Percentiles rank a stretch among this genome's conserved stretches.
Conservation (phyloP, 768 basidiomycete species). For the Auricularia sp. region DNA sequence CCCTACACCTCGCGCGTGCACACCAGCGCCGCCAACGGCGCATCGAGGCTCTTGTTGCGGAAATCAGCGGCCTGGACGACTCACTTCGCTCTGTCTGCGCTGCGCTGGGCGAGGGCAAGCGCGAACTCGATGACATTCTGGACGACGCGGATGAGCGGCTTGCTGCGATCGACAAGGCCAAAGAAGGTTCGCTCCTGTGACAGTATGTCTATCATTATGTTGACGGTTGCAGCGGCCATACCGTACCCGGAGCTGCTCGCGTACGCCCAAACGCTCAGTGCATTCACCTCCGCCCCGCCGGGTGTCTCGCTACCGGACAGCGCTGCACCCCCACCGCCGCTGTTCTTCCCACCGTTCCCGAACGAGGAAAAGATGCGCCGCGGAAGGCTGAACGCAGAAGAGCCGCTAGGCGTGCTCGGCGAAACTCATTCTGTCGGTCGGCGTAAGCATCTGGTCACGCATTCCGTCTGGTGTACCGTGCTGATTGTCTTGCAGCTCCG, state of each 20-base stretch:
- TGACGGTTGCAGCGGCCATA: constrained; percentile 45
- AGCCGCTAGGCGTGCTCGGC: constrained; percentile 64
- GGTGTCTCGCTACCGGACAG: constrained; percentile 61
- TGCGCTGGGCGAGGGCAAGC: constrained; percentile 54
- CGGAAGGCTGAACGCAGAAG: constrained; percentile 69
- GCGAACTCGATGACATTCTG: constrained; percentile 58
- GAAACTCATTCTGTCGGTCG: constrained; percentile 76
- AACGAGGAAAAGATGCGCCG: constrained; percentile 88
- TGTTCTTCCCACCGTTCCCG: constrained; percentile 86
- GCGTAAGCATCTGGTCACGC: constrained; percentile 33
- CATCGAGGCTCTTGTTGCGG: constrained; percentile 61
- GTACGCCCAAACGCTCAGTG: constrained; percentile 75
- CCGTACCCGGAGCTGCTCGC: constrained; percentile 75
- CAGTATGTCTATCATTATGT: neutral
- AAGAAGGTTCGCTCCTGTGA: constrained; percentile 38
- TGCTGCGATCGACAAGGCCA: constrained; percentile 59
- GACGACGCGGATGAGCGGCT: constrained; percentile 67
- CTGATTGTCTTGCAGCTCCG: neutral
- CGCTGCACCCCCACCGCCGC: constrained; percentile 58
- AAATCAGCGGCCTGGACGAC: constrained; percentile 56
- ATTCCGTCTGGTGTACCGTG: neutral
- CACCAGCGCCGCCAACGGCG: constrained; percentile 70
- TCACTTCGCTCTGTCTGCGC: constrained; percentile 60
- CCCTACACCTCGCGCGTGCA: constrained; percentile 50
- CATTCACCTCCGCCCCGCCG: constrained; percentile 82